Conservation (phyloP, 352 stramenopile genomes). For the Aphanomyces euteiches region DNA sequence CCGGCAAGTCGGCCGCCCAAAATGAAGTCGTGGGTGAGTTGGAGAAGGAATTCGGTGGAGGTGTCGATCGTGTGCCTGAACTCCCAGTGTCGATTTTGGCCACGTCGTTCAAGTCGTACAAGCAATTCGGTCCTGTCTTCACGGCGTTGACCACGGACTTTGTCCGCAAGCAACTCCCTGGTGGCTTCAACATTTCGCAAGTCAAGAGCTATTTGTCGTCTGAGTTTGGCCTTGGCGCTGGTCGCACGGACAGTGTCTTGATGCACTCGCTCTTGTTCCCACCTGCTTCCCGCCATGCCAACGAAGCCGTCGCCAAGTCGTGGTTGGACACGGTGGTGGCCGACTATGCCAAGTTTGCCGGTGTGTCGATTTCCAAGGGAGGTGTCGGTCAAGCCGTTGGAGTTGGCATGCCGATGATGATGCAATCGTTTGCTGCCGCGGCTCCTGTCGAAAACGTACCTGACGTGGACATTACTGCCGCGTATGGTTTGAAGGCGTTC, state of each 20-base stretch:
- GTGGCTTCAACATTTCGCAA: conserved; percentile 76
- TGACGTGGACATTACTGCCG: conserved; percentile 40
- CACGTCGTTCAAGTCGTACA: conserved; percentile 66
- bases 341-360: conserved; percentile 68
- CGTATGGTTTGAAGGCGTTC: conserved; percentile 73
- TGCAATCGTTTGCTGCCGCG: conserved; percentile 30
- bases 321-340: conserved; percentile 75
- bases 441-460: conserved; percentile 55
- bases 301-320: conserved; percentile 61
- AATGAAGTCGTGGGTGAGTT: conserved; percentile 87
- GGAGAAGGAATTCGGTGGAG: conserved; percentile 79
- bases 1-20: conserved; percentile 81
- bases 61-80: conserved; percentile 66
- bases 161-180: conserved; percentile 77
- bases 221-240: conserved; percentile 59
- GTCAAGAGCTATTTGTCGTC: conserved; percentile 64
- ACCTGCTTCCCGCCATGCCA: conserved; percentile 64
- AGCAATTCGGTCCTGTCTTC: conserved; percentile 62
- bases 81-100: conserved; percentile 68
- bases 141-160: conserved; percentile 64
- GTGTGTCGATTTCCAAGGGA: conserved; percentile 54
- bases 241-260: conserved; percentile 73
- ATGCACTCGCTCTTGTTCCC: conserved; percentile 58
- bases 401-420: conserved; percentile 28
- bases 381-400: conserved; percentile 23